These are phyloP conservation scores for Paragyromitra xinjiangensis DNA, from an alignment of 495 filamentous ascomycete genomes.

Conservation along the genomic window DNA sequence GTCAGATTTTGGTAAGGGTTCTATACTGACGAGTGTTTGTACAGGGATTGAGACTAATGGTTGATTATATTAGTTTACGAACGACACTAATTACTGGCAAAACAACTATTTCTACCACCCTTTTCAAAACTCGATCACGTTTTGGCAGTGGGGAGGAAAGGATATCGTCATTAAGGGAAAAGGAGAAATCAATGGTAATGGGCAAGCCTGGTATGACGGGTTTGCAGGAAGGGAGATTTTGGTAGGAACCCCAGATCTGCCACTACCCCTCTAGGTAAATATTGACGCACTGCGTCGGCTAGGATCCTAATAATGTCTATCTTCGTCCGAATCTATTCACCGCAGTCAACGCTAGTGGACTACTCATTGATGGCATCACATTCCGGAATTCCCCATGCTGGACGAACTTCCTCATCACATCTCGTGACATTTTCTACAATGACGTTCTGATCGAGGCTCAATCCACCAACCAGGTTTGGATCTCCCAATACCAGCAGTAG, in stretches of 20 bases:
- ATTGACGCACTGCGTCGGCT: conserved; percentile 25
- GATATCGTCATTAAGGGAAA: conserved; percentile 67
- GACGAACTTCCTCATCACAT: conserved; percentile 68
- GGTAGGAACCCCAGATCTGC: conserved; percentile 49
- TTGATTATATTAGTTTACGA: conserved; percentile 62
- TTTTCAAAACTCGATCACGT: conserved; percentile 70
- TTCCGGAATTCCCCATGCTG: conserved; percentile 69
- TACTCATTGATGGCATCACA: conserved; percentile 66
- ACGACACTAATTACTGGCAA: conserved; percentile 69
- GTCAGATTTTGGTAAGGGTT: conserved; percentile 62
- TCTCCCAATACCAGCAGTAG: background rate
- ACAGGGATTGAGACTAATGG: conserved; percentile 1
- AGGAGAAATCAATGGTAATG: conserved; percentile 67
- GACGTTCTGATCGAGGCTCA: conserved; percentile 65
- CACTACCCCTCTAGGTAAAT: background rate
- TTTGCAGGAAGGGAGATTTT: conserved; percentile 63
- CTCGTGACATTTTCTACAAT: conserved; percentile 65
- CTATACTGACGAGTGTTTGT: background rate
- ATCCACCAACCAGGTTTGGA: conserved; percentile 63
- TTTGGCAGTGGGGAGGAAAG: conserved; percentile 69
- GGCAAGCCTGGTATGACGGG: conserved; percentile 64
- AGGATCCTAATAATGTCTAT: conserved; percentile 65
- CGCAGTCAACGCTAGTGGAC: conserved; percentile 66
- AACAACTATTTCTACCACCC: conserved; percentile 66
- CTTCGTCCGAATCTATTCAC: conserved; percentile 67